These are phyloP conservation scores for Eimeria maxima DNA, from an alignment of 169 alveolate genomes.

Conservation along the genomic window DNA sequence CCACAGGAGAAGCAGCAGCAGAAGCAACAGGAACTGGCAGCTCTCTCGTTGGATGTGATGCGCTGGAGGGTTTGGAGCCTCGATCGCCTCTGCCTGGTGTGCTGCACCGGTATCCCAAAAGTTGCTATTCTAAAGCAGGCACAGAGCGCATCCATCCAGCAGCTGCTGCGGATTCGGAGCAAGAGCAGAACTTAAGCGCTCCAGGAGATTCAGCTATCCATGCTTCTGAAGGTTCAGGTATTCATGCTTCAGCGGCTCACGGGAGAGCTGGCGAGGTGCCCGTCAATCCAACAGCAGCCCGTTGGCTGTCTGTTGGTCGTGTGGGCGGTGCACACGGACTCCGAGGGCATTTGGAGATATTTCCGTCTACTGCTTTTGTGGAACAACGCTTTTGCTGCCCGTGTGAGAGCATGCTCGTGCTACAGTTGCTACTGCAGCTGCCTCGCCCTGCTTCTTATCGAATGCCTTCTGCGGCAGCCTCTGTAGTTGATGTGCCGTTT, in stretches of 20 bases:
- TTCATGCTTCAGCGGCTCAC: not conserved
- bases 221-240: no score
- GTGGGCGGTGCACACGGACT: conserved; percentile 42
- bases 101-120: not conserved
- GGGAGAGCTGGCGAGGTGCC: not conserved
- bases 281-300: not conserved
- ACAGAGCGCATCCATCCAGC: not conserved
- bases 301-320: conserved; percentile 6
- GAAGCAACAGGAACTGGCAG: not conserved
- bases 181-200: not conserved
- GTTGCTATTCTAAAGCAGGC: not conserved
- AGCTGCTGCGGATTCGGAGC: conserved; percentile 2
- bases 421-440: not conserved
- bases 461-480: not conserved
- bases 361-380: not conserved
- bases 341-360: conserved; percentile 25
- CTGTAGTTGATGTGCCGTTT: not conserved
- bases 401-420: not conserved
- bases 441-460: not conserved
- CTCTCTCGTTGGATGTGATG: not conserved
- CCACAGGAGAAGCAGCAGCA: not conserved
- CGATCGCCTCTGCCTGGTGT: not conserved
- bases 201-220: not conserved
- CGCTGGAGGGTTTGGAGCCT: not conserved
- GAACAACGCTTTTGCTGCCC: conserved; percentile 30